Percentiles rank a stretch among this genome's conserved stretches.
phyloP scores from a whole-genome alignment of 139 green algal genomes.

The Limnomonas spitsbergensis region DNA sequence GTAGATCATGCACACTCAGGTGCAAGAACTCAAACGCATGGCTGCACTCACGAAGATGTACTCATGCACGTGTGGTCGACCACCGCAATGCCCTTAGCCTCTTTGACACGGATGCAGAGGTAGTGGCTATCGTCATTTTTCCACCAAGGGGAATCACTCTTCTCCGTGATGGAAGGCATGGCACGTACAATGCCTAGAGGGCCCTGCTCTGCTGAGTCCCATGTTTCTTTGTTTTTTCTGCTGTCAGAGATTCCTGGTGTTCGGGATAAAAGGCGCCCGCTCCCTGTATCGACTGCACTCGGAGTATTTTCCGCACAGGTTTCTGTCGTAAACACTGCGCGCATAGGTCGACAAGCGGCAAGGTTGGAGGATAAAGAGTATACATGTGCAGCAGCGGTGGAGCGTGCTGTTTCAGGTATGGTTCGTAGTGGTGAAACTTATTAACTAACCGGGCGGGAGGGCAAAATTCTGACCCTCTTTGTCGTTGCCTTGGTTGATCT shows the following conservation, averaged over 20 bases:
- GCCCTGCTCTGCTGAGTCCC: no score
- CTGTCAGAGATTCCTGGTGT: no score
- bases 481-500: not conserved
- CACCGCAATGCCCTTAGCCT: not conserved
- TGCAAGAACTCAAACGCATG: no score
- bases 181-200: no score
- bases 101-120: not conserved
- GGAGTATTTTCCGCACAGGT: not conserved
- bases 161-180: not conserved
- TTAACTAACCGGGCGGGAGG: no score
- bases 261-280: not conserved
- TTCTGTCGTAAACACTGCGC: not conserved
- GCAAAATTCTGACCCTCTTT: not conserved
- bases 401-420: no score
- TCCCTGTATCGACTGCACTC: not conserved
- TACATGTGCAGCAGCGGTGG: no score
- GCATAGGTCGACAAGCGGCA: no score
- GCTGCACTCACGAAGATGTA: not conserved
- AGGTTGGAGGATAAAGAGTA: no score
- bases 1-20: no score
- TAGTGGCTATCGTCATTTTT: not conserved
- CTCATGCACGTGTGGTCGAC: not conserved
- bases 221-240: no score
- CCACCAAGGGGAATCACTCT: not conserved
- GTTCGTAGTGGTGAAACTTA: no score